Evolutionary conservation across 1,284 basidiomycete species (phyloP), one percentile per base, ranked within the genome.

Genomic region (Trichosporon sp.): DNA sequence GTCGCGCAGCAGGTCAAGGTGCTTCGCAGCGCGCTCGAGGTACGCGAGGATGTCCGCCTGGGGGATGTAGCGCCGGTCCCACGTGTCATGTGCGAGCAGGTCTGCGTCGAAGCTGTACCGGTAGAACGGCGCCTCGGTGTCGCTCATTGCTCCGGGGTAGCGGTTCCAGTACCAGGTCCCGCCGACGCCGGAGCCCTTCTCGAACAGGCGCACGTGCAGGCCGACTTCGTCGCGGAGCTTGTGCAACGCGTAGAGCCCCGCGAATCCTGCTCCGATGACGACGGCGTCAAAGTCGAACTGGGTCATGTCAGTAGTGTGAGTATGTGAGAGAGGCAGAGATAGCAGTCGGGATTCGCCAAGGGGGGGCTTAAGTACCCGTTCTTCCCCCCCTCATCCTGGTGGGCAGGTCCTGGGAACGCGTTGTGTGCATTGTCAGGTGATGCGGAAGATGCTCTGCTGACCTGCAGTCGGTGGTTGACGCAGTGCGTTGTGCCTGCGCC

Each of bases 1-100:
- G 72, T 75, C 74, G 53, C 71, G 66, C 18, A 34, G n/a, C 15
- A 78, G 69, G 15, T 65, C 72, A 58, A 70, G 75, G 62, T 73
- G 70, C 21, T 67, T 68, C 9, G 70, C 75, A 34, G 73, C 64
- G 23, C 68, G 64, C 34, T 72, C 67, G 35, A 75, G 70, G 70
- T 80, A 80, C 5, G 66, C 68, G 5, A 75, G 71, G 25, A 80
- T 79, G 60, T 78, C 77, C 8, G 62, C 62, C 35, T 74, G 71
- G 25, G 71, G 65, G 6, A 77, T 69, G 71, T 80, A 79, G 69
- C 68, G 71, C 56, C 74, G 62, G 34, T 32, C 15, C 76, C 73
- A 73, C 12, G 64, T 27, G n/a, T 69, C 62, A 34, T 70, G 65
- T 13, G 71, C 72, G 11, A 69, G 70, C 53, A 70, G 38, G 9